Evolutionary conservation across 2,329 filamentous ascomycete species (phyloP), one percentile per base, ranked within the genome.

Genomic region (Colletotrichum costaricense): DNA sequence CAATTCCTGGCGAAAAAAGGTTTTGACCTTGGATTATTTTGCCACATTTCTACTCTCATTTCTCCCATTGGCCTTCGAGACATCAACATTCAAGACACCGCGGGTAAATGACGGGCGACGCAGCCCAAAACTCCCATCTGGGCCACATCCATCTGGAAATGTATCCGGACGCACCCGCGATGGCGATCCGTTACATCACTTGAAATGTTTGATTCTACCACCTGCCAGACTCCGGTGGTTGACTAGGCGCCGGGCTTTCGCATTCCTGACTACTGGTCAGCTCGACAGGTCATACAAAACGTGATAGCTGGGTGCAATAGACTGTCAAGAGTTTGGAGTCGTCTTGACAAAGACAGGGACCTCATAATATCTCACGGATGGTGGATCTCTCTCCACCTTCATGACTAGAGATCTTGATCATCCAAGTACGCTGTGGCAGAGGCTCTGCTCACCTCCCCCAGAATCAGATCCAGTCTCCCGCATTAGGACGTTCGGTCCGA

Each of bases 101-200:
- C 68, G 56, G 68, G 56, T 56, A 57, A 33, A 26, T 22, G 46
- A 67, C 56, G 8, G 22, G 33, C 33, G 57, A 60, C 52, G 52
- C 24, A 57, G 52, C 14, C 54, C 42, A 33, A 58, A 4, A 24
- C 16, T 38, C 35, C 8, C 55, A 16, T 42, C 30, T 42, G 42
- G 38, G 12, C 69, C 64, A 42, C 26, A 22, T 19, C 35, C 22
- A 28, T 63, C 57, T 55, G 38, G 52, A 55, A 73, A 64, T 73
- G 67, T 60, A 22, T 73, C 67, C 46, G 59, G 60, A 60, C 60
- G 22, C 60, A 65, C 33, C 55, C 60, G 70, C n/a, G 33, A 42
- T 33, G 60, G 64, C 35, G 70, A 73, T 73, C 70, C 11, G 33
- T 70, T 70, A 72, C 70, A 73, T 73, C 67, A 56, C 70, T 28